Evolutionary conservation across 78 protist species (phyloP), one percentile per base, ranked within the genome.

Genomic region (Tieghemostelium lacteum): DNA sequence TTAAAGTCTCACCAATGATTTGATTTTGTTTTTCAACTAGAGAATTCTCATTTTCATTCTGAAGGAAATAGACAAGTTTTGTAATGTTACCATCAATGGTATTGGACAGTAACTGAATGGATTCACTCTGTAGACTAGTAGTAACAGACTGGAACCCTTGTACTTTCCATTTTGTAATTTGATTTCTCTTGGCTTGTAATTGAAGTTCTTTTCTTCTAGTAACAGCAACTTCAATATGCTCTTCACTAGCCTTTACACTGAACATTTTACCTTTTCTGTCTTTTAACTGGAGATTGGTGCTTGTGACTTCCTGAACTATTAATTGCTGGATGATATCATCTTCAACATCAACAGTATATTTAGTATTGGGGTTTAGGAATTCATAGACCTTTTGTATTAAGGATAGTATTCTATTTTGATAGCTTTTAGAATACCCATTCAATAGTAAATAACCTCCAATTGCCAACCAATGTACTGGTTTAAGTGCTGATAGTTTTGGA

Each of bases 251-350:
- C 36, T 87, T 87, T 2, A 87, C 93, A 75, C 87, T 75, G 34
- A 87, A 87, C 93, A 87, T 87, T 50, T 87, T 75, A 26, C 93
- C 85, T 24, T 87, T 87, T 33, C 85, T 85, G 42, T 87, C 93
- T 28, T 26, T 24, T 28, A 74, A 72, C 45, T 65, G 80, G 3
- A 75, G 19, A 24, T 74, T 75, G 12, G 34, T 22, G 12, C 78
- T 70, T 19, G 85, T 58, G 28, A 66, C 40, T 33, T 61, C 36
- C 3, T 52, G 42, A 26, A 39, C 26, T 2, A 87, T 22, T 31
- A 87, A n/a, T 8, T 36, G 22, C 10, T 42, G 20, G 1, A 87
- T n/a, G 17, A n/a, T 36, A 0, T 67, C 16, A 28, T 63, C 28
- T 24, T 4, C 0, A 22, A 14, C 31, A 19, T 4, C 26, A 5